Evolutionary conservation across 257 asterid genomes (phyloP).

Genomic region (Solanum etuberosum): DNA sequence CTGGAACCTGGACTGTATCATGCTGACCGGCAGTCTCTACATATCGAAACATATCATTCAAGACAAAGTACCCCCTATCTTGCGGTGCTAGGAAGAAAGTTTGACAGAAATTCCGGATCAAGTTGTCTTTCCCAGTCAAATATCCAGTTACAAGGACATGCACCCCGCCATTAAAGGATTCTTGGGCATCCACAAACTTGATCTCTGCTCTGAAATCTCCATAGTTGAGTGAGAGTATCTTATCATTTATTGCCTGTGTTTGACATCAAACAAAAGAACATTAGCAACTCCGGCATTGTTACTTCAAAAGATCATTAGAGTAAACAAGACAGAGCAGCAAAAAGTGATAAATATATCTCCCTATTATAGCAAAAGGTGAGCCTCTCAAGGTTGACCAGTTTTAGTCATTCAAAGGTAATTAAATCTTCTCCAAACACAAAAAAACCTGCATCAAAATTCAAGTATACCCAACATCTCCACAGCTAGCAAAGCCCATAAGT

Average conservation of each 20-base stretch:
- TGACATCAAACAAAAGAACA: neutral
- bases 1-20: slow-evolving; percentile 19
- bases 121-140: slow-evolving; percentile 47
- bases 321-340: neutral
- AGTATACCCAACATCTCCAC: neutral
- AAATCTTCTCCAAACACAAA: neutral
- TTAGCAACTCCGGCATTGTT: neutral
- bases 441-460: neutral
- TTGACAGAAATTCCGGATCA: slow-evolving; percentile 57
- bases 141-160: slow-evolving; percentile 85
- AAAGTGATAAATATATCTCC: neutral
- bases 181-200: slow-evolving; percentile 78
- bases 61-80: slow-evolving; percentile 79
- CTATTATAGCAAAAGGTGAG: neutral
- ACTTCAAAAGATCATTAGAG: neutral
- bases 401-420: neutral
- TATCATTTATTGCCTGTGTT: slow-evolving; percentile 70
- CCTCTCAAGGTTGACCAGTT: neutral
- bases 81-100: slow-evolving; percentile 95
- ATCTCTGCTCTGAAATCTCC: slow-evolving; percentile 57
- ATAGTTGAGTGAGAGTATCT: slow-evolving; percentile 70
- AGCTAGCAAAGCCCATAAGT: neutral
- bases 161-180: slow-evolving; percentile 68
- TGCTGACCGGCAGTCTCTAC: slow-evolving; percentile 23
- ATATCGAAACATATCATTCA: slow-evolving; percentile 80